These are phyloP conservation scores for Verticillium tricorpus DNA, from an alignment of 2,329 filamentous ascomycete species.

Conservation along the genomic window DNA sequence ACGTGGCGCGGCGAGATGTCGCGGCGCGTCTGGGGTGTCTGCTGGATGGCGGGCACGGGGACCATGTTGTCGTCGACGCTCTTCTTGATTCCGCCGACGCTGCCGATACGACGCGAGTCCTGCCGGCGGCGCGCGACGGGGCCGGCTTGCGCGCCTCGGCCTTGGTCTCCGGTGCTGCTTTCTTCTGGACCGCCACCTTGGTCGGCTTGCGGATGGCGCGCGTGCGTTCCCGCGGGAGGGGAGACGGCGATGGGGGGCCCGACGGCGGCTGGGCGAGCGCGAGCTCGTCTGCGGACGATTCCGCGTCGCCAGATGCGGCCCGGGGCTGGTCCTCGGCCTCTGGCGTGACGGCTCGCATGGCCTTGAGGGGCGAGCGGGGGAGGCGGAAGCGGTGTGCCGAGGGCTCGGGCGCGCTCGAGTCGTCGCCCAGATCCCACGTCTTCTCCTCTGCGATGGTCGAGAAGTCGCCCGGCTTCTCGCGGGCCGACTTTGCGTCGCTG, in stretches of 20 bases:
- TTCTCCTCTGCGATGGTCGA: slow-evolving; percentile 44
- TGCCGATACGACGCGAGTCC: slow-evolving; percentile 1
- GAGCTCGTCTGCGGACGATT: slow-evolving; percentile 20
- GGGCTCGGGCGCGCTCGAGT: slow-evolving; percentile 20
- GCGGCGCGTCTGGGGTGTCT: slow-evolving; percentile 7
- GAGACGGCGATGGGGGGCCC: slow-evolving; percentile 1
- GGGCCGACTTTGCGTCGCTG: slow-evolving; percentile 9
- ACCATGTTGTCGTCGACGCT: slow-evolving; percentile 8
- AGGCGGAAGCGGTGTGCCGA: slow-evolving; percentile 26
- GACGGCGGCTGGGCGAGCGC: slow-evolving; percentile 11
- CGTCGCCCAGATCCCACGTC: slow-evolving; percentile 34
- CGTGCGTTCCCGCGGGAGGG: neutral
- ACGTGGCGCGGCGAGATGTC: slow-evolving; percentile 17
- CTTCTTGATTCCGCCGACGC: too few relatives aligned
- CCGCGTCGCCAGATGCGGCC: slow-evolving; percentile 12
- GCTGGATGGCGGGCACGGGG: slow-evolving; percentile 14
- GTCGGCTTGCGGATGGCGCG: neutral
- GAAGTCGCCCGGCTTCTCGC: slow-evolving; percentile 34
- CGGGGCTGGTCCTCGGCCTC: slow-evolving; percentile 8
- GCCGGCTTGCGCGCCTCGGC: neutral
- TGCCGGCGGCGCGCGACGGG: neutral
- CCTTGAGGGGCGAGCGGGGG: slow-evolving; percentile 25
- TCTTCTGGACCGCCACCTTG: neutral
- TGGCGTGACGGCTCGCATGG: slow-evolving; percentile 7
- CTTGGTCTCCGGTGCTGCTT: neutral